A percentile compares a stretch with the other conserved stretches of the same genome.
Evolutionary conservation across 2,329 filamentous ascomycete genomes (phyloP).

Genomic region (Mycogone perniciosa): DNA sequence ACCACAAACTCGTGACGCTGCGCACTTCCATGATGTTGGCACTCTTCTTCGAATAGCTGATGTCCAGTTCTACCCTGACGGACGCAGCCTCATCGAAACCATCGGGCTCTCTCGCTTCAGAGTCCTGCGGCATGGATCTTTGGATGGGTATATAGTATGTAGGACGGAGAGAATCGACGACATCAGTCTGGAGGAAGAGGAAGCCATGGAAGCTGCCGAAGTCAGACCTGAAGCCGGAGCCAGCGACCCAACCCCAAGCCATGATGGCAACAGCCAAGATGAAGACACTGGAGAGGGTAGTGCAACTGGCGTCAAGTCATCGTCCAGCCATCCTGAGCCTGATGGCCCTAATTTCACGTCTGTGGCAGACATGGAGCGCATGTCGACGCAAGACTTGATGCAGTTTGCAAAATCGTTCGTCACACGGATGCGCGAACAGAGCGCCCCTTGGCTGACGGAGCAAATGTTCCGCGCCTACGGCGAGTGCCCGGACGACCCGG

Average conservation of each 20-base stretch:
- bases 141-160: constrained; percentile 76
- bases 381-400: constrained; percentile 68
- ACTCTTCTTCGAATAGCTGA: constrained; percentile 72
- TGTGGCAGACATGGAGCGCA: constrained; percentile 23
- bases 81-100: constrained; percentile 74
- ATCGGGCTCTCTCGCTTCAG: constrained; percentile 71
- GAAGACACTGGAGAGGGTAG: constrained; percentile 2
- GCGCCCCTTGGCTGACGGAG: constrained; percentile 68
- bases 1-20: constrained; percentile 28
- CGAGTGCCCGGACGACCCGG: constrained; percentile 67
- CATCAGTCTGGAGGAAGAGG: constrained; percentile 74
- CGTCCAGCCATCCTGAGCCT: too few species aligned
- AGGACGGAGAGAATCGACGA: constrained; percentile 73
- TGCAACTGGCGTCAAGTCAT: too few species aligned
- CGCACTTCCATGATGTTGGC: constrained; percentile 63
- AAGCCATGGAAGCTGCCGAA: constrained; percentile 66
- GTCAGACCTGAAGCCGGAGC: constrained; percentile 15
- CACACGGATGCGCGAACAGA: constrained; percentile 57
- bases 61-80: constrained; percentile 68
- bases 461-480: constrained; percentile 70
- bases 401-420: constrained; percentile 62
- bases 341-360: background rate
- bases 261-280: background rate
- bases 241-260: background rate
- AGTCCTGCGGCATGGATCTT: constrained; percentile 54